These are phyloP conservation scores for Solanum pimpinellifolium DNA, from an alignment of 257 asterid species.

Conservation along the genomic window DNA sequence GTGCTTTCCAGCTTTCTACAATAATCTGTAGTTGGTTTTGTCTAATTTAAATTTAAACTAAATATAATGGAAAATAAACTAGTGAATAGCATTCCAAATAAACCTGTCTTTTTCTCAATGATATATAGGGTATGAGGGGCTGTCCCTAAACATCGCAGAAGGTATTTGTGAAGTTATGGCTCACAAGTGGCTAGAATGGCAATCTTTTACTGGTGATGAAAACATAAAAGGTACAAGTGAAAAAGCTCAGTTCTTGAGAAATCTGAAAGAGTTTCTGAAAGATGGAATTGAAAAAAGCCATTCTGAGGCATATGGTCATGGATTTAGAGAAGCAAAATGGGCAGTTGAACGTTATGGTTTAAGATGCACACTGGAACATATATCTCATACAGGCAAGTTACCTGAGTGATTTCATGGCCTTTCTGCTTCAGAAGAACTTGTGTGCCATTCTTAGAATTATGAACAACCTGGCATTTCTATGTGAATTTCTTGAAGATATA, in stretches of 20 bases:
- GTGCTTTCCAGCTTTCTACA: neutral
- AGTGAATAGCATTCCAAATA: neutral
- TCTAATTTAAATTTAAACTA: neutral
- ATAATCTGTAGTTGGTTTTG: neutral
- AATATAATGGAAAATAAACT: neutral
- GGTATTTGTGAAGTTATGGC: slow-evolving; percentile 1
- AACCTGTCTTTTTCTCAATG: neutral
- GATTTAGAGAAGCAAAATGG: slow-evolving; percentile 3
- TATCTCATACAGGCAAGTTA: neutral
- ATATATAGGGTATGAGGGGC: neutral
- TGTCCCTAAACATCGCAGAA: neutral
- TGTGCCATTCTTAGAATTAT: neutral
- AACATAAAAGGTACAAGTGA: neutral
- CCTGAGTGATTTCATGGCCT: neutral
- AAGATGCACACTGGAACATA: neutral
- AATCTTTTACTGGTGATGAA: neutral
- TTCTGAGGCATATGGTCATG: neutral
- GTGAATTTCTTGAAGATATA: neutral
- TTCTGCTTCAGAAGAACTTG: neutral
- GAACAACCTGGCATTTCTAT: neutral
- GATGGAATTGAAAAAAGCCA: neutral
- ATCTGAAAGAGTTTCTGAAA: neutral
- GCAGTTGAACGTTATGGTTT: slow-evolving; percentile 1
- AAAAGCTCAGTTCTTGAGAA: neutral
- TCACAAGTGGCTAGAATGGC: slow-evolving; percentile 1